Conservation (phyloP, 495 filamentous ascomycete genomes). For the Oleoguttula mirabilis region DNA sequence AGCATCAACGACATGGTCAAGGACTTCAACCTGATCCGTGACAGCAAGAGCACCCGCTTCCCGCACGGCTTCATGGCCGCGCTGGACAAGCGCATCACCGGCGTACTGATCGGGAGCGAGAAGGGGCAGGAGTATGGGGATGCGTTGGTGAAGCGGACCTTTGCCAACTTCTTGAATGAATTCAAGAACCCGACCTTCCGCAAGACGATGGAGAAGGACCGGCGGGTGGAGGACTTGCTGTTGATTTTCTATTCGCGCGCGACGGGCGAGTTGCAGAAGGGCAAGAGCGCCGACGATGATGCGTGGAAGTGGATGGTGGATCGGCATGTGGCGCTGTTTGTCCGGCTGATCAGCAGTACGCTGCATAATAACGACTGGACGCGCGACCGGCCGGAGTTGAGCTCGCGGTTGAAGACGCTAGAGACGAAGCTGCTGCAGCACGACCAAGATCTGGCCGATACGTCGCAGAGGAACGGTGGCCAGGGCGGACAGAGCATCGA, state of each 20-base stretch:
- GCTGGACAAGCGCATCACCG: conserved; percentile 55
- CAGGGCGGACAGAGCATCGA: conserved; percentile 51
- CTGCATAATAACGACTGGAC: conserved; percentile 71
- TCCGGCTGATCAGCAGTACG: conserved; percentile 70
- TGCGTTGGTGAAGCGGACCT: conserved; percentile 63
- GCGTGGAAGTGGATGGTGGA: conserved; percentile 89
- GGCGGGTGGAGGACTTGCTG: conserved; percentile 78
- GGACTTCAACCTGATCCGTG: conserved; percentile 62
- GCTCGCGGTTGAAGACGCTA: conserved; percentile 60
- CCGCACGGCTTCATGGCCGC: conserved; percentile 65
- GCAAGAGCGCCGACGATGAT: conserved; percentile 71
- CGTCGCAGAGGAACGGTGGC: conserved; percentile 41
- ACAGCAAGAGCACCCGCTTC: conserved; percentile 65
- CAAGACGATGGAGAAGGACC: conserved; percentile 79
- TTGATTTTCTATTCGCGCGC: conserved; percentile 84
- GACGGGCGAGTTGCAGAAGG: conserved; percentile 76
- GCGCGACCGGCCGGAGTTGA: conserved; percentile 70
- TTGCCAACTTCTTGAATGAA: conserved; percentile 66
- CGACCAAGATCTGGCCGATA: conserved; percentile 70
- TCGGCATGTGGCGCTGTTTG: conserved; percentile 86
- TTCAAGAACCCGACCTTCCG: conserved; percentile 61
- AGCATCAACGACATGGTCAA: conserved; percentile 59
- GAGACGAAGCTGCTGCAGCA: conserved; percentile 92
- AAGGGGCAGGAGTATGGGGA: conserved; percentile 67
- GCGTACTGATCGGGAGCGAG: conserved; percentile 57